Evolutionary conservation across 179 eudicot species (phyloP).

Genomic region (Vitellaria paradoxa): DNA sequence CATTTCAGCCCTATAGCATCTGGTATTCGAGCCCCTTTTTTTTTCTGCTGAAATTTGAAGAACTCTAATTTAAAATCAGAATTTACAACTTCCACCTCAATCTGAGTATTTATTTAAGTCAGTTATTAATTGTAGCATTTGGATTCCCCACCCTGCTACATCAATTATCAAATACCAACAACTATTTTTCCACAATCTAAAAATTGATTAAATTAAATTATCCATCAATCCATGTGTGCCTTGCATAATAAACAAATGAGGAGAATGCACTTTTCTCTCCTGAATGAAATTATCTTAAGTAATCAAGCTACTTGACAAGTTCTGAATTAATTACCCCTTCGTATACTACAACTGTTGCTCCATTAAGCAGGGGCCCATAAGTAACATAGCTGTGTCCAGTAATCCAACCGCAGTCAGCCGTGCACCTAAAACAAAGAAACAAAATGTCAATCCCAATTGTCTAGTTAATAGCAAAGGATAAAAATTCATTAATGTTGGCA

Average conservation of each 20-base stretch:
- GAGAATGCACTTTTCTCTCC: background rate
- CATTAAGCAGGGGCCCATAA: slow-evolving; percentile 97
- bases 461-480: background rate
- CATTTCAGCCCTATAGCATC: background rate
- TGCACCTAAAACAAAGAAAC: slow-evolving; percentile 59
- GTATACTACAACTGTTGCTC: slow-evolving; percentile 73
- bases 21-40: background rate
- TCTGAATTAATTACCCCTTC: slow-evolving; percentile 77
- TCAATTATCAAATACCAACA: background rate
- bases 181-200: background rate
- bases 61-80: background rate
- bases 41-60: background rate
- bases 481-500: background rate
- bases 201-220: background rate
- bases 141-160: background rate
- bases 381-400: slow-evolving; percentile 99
- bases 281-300: slow-evolving; percentile 3
- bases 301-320: background rate
- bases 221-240: background rate
- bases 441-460: background rate
- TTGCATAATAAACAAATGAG: background rate
- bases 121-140: background rate
- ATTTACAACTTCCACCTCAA: background rate
- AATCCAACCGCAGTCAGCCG: slow-evolving; percentile 99
- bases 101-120: background rate